A percentile compares a stretch with the other conserved stretches of the same genome.
Evolutionary conservation across 805 yeast species (phyloP).

Genomic region (Myxozyma lipomycoides): DNA sequence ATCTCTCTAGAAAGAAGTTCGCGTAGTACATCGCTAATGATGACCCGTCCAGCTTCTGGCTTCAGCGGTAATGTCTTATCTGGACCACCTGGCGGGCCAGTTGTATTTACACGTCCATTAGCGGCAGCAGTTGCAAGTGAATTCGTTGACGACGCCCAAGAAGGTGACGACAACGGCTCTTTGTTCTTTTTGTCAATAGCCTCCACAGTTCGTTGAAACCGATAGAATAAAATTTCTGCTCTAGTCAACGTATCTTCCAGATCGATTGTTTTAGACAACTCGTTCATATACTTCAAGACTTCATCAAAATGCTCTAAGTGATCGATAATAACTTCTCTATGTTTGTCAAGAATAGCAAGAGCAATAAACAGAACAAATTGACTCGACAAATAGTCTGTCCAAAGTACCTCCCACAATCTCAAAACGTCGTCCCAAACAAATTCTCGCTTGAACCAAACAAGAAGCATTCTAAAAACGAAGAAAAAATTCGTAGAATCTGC

Average conservation of each 20-base stretch:
- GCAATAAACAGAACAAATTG: slow-evolving; percentile 88
- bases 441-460: slow-evolving; percentile 95
- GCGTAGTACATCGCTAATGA: slow-evolving; percentile 42
- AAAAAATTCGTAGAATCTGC: slow-evolving; percentile 88
- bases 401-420: slow-evolving; percentile 85
- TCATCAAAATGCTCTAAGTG: slow-evolving; percentile 81
- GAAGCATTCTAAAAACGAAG: slow-evolving; percentile 89
- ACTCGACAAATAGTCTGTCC: slow-evolving; percentile 81
- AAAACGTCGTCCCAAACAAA: slow-evolving; percentile 72
- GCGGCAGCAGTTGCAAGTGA: slow-evolving; percentile 2
- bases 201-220: slow-evolving; percentile 74
- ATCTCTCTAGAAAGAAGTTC: slow-evolving; percentile 55
- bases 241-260: slow-evolving; percentile 75
- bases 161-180: slow-evolving; percentile 16
- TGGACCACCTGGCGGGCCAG: slow-evolving; percentile 7
- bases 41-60: slow-evolving; percentile 27
- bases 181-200: slow-evolving; percentile 52
- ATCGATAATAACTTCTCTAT: slow-evolving; percentile 70
- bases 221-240: slow-evolving; percentile 75
- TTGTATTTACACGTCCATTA: background rate
- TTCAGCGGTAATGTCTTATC: slow-evolving; percentile 24
- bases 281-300: slow-evolving; percentile 88
- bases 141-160: slow-evolving; percentile 3
- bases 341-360: slow-evolving; percentile 81
- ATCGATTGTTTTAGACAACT: slow-evolving; percentile 70